These are phyloP conservation scores for Anacardium occidentale DNA, from an alignment of 345 rosid species.

Conservation along the genomic window DNA sequence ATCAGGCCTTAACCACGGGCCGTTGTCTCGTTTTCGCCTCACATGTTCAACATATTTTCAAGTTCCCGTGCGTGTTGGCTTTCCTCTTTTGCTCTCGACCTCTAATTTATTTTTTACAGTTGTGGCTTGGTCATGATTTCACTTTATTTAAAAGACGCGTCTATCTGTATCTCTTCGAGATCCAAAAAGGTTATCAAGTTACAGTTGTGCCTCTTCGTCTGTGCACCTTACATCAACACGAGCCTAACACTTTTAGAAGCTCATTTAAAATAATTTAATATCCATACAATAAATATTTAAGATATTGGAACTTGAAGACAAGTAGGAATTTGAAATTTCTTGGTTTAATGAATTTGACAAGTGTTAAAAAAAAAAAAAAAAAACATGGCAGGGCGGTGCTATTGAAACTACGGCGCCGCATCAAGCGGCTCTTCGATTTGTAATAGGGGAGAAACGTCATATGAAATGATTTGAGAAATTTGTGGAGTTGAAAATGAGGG, in stretches of 20 bases:
- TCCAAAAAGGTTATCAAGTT: not conserved
- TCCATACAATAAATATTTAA: too few species aligned
- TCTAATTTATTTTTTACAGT: not conserved
- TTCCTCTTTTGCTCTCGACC: constrained; percentile 6
- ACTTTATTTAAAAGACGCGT: not conserved
- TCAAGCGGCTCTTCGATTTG: not conserved
- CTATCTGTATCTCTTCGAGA: not conserved
- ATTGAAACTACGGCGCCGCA: not conserved
- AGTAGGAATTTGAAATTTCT: too few species aligned
- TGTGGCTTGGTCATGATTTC: not conserved
- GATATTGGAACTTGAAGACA: too few species aligned
- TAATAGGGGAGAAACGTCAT: too few species aligned
- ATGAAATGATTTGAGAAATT: too few species aligned
- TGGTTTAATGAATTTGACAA: too few species aligned
- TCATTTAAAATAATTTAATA: too few species aligned
- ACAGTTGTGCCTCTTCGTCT: not conserved
- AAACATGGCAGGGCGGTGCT: too few species aligned
- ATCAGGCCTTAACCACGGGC: not conserved
- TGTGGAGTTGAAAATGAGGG: too few species aligned
- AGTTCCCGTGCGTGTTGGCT: not conserved
- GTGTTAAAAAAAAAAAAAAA: too few species aligned
- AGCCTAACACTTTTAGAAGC: not conserved
- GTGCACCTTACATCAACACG: not conserved
- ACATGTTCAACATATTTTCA: not conserved
- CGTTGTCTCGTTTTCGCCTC: constrained; percentile 2